Base-by-base conservation (phyloP, 2,329 filamentous ascomycete species). In the Hypoxylon sp. region DNA sequence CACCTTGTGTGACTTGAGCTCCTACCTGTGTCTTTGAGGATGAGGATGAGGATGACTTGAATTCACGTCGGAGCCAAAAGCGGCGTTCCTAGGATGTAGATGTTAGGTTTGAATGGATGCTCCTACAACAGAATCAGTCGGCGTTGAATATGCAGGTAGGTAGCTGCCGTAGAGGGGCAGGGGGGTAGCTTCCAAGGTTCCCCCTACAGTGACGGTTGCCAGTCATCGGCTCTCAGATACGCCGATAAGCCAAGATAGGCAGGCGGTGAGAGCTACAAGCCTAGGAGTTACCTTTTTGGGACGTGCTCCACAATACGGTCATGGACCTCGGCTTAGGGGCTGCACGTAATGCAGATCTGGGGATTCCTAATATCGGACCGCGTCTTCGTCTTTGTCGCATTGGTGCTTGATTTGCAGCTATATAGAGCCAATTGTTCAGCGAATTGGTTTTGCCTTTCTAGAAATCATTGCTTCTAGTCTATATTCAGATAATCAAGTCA, bases 301-400 rank as follows among this genome's bases (percentile, higher is more conserved):
- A 6, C 37, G 51, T 30, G 27, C 46, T 6, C 48, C 61, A 56
- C 42, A 56, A 55, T 44, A 44, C 2, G 13, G 17, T 17, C 14
- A 11, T 64, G 69, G 56, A 73, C 71, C 71, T 73, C 71, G 71
- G 71, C 59, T 72, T 64, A 3, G 56, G 37, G 42, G 49, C 40
- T 44, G 40, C 40, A 44, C 40, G 40, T 22, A 44, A 46, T 53
- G 50, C 27, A 55, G 61, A 56, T 20, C 55, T 62, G 48, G 33
- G 17, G 22, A 55, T 48, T 57, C 35, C 61, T 51, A 62, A 49
- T 25, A 57, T 42, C 58, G 58, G 49, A 60, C 14, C 14, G 11
- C 27, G 8, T 58, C 40, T 44, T 20, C 17, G n/a, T 59, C 54
- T 51, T 58, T 57, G 20, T 58, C 31, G 53, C 31, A 58, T 17